Base-by-base conservation (phyloP, 176 grass and related monocot genomes). In the Avena insularis region DNA sequence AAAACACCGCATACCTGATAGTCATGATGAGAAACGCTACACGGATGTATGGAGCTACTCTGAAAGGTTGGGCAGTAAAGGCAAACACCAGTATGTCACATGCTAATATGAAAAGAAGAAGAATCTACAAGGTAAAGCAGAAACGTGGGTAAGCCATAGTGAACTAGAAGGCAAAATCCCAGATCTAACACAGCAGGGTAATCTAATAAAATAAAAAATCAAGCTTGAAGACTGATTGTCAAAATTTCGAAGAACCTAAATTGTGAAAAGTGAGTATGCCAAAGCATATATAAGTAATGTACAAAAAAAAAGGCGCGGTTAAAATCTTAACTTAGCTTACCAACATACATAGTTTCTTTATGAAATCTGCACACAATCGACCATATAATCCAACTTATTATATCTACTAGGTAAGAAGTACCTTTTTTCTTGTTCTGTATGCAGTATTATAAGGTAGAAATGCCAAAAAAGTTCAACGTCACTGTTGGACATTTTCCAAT, bases 31-130 rank as follows among this genome's bases (percentile, higher is more conserved):
- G 86, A 91, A 98, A 96, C 6, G 48, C 84, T 84, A 98, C 87
- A 17, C 96, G 96, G 49, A 98, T 88, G 78, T 98, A 98, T 1
- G 96, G 96, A 55, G 96, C 93, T 35, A 96, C 14, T 91, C 93
- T 91, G 79, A 98, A 98, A 86, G 96, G 92, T 54, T 90, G 88
- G 53, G 91, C 56, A 87, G 33, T 94, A 55, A 91, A 71, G 65
- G 85, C 36, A 86, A 94, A 98, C 54, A 96, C 82, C 43, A 95
- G 40, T 66, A 92, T 85, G 91, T 98, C 96, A 63, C 92, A 95
- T 69, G 87, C 92, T 89, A 98, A 86, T 77, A 98, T 85, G 58
- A 98, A 78, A 47, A 98, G 90, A 95, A 98, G 88, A 83, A 93
- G 65, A 89, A 95, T 78, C 95, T 98, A 84, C 80, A 95, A 87